Conservation (phyloP, 805 yeast genomes). For the Candida insectorum region DNA sequence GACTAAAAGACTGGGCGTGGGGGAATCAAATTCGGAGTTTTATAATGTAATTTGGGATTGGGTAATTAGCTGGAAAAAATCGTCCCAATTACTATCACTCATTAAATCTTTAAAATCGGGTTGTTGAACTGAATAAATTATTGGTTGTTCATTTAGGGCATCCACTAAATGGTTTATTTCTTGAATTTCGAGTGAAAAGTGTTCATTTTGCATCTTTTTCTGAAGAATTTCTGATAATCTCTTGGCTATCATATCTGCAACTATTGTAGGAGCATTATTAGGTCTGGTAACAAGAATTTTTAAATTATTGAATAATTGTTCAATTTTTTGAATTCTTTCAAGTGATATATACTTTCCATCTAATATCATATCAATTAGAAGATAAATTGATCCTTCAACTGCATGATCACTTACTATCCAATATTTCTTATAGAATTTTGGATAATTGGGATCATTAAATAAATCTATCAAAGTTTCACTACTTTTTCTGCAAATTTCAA, state of each 20-base stretch:
- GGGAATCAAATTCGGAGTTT: no score
- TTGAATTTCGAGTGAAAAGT: constrained; percentile 4
- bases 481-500: background rate
- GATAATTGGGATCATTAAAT: constrained; percentile 6
- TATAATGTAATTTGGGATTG: no score
- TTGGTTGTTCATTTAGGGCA: constrained; percentile 3
- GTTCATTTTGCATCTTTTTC: constrained; percentile 5
- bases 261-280: no score
- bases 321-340: no score
- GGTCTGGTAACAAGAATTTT: no score
- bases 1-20: no score
- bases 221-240: constrained; percentile 3
- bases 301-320: no score
- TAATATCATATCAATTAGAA: constrained; percentile 6
- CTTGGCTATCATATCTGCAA: constrained; percentile 1
- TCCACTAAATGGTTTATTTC: constrained; percentile 4
- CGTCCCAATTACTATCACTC: constrained; percentile 8
- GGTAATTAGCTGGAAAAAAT: constrained; percentile 5
- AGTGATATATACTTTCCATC: constrained; percentile 1
- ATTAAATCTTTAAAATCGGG: background rate
- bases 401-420: constrained; percentile 9
- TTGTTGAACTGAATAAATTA: constrained; percentile 2
- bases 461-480: constrained; percentile 2
- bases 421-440: constrained; percentile 7
- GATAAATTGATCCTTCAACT: constrained; percentile 8